Evolutionary conservation across 2,329 filamentous ascomycete genomes (phyloP).

Genomic region (Aureobasidium sp.): DNA sequence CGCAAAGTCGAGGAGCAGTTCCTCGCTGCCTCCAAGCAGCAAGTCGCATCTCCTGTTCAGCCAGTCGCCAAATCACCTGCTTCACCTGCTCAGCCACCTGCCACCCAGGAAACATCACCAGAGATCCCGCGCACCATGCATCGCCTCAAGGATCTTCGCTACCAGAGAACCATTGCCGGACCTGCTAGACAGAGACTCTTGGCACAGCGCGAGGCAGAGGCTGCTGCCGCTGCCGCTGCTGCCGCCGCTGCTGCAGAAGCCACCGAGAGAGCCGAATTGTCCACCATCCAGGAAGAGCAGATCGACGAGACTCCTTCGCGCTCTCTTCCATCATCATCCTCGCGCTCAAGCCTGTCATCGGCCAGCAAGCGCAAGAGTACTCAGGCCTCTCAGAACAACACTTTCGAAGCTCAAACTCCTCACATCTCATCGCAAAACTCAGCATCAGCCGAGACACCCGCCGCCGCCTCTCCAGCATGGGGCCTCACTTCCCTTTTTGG

Average conservation of each 20-base stretch:
- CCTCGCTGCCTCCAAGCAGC: not conserved
- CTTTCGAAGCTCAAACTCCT: not conserved
- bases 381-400: not conserved
- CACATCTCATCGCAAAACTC: not conserved
- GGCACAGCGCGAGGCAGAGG: not conserved
- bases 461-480: slow-evolving; percentile 12
- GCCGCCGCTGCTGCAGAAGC: not conserved
- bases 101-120: not conserved
- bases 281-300: not conserved
- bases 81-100: not conserved
- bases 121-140: slow-evolving; percentile 4
- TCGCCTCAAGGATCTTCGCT: not conserved
- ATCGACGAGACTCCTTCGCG: not conserved
- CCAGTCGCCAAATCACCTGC: not conserved
- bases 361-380: not conserved
- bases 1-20: slow-evolving; percentile 1
- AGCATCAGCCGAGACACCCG: not conserved
- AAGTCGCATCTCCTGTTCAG: not conserved
- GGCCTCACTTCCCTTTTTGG: slow-evolving; percentile 10
- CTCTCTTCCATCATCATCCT: not conserved
- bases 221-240: not conserved
- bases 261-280: not conserved
- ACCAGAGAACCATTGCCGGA: not conserved
- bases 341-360: not conserved
- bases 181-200: not conserved